Conservation (phyloP, 2,329 filamentous ascomycete genomes). For the Ophiognomonia clavigignenti-juglandacearum region DNA sequence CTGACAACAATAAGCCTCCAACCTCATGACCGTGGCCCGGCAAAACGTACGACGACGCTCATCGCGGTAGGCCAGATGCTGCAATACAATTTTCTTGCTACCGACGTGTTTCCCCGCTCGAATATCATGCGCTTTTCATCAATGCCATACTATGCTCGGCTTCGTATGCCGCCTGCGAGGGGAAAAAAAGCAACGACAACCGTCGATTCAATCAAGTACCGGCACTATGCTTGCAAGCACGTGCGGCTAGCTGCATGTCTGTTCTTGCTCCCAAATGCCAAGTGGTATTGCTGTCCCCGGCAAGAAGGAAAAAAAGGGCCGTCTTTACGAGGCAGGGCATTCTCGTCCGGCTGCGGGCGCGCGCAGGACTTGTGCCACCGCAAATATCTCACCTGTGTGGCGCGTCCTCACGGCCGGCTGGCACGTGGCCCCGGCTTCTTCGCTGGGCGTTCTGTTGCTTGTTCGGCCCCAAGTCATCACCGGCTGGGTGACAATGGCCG, state of each 20-base stretch:
- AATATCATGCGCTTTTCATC: not conserved
- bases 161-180: not conserved
- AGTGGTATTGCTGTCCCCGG: slow-evolving; percentile 3
- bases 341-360: slow-evolving; percentile 15
- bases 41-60: no score
- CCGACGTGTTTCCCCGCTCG: no score
- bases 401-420: slow-evolving; percentile 6
- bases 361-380: slow-evolving; percentile 13
- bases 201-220: no score
- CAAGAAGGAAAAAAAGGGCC: no score
- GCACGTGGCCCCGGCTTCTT: not conserved
- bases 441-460: not conserved
- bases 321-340: slow-evolving; percentile 2
- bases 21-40: no score
- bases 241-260: slow-evolving; percentile 14
- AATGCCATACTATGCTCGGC: not conserved
- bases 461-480: not conserved
- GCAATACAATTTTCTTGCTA: no score
- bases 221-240: not conserved
- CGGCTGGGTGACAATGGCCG: no score
- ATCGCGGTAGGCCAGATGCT: no score
- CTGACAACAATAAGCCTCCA: no score
- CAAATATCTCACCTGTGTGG: slow-evolving; percentile 14
- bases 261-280: not conserved
- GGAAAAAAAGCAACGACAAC: slow-evolving; percentile 5